Percentiles rank a stretch among this genome's conserved stretches.
These are phyloP conservation scores for Ceratobasidium sp. DNA, from an alignment of 1,284 basidiomycete genomes.

Conservation along the genomic window DNA sequence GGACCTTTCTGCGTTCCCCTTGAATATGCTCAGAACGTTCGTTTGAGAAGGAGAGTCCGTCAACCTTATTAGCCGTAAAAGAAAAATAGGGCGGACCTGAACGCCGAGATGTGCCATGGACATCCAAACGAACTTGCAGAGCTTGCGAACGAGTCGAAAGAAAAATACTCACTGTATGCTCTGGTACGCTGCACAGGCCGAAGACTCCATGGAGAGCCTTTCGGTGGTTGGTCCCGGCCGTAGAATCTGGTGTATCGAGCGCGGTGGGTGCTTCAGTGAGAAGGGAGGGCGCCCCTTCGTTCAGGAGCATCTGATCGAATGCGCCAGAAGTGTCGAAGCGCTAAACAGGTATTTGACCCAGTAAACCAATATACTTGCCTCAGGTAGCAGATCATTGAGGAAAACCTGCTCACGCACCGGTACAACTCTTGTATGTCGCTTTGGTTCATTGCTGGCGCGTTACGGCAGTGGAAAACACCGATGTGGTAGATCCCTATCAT, in stretches of 20 bases:
- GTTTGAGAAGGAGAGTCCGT: too few relatives aligned
- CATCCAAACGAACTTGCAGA: neutral
- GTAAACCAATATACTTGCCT: neutral
- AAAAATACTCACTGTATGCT: conserved; percentile 68
- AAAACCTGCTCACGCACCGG: conserved; percentile 78
- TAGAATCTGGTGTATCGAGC: conserved; percentile 92
- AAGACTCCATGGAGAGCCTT: conserved; percentile 98
- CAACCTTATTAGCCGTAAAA: too few relatives aligned
- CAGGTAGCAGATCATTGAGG: neutral
- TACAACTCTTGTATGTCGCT: conserved; percentile 99
- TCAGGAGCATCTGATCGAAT: conserved; percentile 97
- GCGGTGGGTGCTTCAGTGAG: conserved; percentile 83
- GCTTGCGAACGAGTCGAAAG: too few relatives aligned
- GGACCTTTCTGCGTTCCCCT: conserved; percentile 94
- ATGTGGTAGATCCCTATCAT: conserved; percentile 94
- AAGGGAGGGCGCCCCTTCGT: conserved; percentile 89
- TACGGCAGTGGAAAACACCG: conserved; percentile 96
- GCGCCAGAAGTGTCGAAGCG: conserved; percentile 96
- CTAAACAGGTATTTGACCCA: conserved; percentile 55
- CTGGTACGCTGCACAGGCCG: conserved; percentile 93
- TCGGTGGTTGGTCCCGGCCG: conserved; percentile 95
- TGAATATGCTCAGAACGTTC: too few relatives aligned
- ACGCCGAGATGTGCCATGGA: neutral
- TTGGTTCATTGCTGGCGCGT: conserved; percentile 97
- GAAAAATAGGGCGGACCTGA: conserved; percentile 86